Evolutionary conservation across 2,329 filamentous ascomycete species (phyloP), one percentile per base, ranked within the genome.

Genomic region (Nectriaceae sp.): DNA sequence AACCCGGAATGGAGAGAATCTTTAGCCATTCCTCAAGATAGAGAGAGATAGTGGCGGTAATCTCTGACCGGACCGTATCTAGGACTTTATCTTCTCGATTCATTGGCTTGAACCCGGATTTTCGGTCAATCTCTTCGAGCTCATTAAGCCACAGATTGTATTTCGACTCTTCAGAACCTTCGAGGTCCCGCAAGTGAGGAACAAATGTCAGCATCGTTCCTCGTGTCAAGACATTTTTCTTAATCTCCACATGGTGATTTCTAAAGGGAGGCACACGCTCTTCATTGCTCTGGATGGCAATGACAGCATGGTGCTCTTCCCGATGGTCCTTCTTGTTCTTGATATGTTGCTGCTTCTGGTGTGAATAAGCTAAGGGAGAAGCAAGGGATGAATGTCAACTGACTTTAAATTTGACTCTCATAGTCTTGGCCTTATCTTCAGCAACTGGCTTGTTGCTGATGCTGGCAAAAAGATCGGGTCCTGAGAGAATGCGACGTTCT

Each of bases 131-230:
- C 26, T 75, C 75, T 53, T 82, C 77, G 11, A 84, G 65, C 55
- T 83, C 78, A 53, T 78, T 73, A 11, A 84, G 72, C 79, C 80
- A 84, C 16, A 73, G 65, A 47, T 77, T 75, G 57, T 83, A 83
- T 50, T 76, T 73, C 13, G 70, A 69, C 57, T 82, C 80, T 58
- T 83, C 79, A n/a, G 75, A 75, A 20, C 75, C 76, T 40, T 79
- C 75, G 21, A 84, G 67, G 52, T 84, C 81, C 44, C 78, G 74
- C 42, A 84, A 65, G 62, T 83, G 79, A 13, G 81, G 81, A 13
- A 83, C 78, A 60, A 82, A 84, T 24, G 77, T 82, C 44, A 83
- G 70, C 70, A 80, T 79, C 1, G 80, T 82, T 58, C 83, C 82
- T 3, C 80, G 79, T 0, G 80, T 80, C 22, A 83, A 70, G 29